phyloP scores from a whole-genome alignment of 371 early-diverging fungal species.

The Mucor indicus region DNA sequence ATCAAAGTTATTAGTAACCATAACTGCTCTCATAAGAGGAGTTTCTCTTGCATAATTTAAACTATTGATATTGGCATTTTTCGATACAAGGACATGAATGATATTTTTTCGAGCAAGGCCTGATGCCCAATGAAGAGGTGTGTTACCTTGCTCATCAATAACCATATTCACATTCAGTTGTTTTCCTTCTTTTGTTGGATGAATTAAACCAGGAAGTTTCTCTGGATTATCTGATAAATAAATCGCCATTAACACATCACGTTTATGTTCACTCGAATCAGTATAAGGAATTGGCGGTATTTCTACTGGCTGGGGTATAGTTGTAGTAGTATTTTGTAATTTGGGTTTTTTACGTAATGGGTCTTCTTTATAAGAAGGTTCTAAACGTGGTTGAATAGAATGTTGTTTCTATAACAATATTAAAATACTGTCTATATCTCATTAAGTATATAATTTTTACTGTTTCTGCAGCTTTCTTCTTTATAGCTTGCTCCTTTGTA shows the following conservation, averaged over 20 bases:
- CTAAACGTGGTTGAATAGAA: no score
- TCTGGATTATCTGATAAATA: background rate
- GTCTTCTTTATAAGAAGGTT: no score
- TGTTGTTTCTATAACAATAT: no score
- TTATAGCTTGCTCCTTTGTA: slow-evolving; percentile 34
- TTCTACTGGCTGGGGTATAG: no score
- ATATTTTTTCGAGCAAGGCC: slow-evolving; percentile 71
- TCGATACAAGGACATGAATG: slow-evolving; percentile 61
- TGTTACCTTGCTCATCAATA: slow-evolving; percentile 83
- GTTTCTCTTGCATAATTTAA: slow-evolving; percentile 77
- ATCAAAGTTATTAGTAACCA: slow-evolving; percentile 84
- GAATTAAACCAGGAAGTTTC: no score
- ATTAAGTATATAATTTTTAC: no score
- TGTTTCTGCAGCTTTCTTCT: background rate
- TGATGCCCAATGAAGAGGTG: slow-evolving; percentile 86
- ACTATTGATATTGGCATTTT: slow-evolving; percentile 62
- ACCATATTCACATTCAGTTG: slow-evolving; percentile 71
- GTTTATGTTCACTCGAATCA: background rate
- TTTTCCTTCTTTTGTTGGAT: no score
- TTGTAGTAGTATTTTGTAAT: no score
- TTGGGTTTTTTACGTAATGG: no score
- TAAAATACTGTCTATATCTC: no score
- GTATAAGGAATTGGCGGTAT: no score
- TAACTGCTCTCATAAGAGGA: slow-evolving; percentile 80
- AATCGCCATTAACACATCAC: background rate